Conservation (phyloP, 2,329 filamentous ascomycete genomes). For the Pestalotiopsis sp. region DNA sequence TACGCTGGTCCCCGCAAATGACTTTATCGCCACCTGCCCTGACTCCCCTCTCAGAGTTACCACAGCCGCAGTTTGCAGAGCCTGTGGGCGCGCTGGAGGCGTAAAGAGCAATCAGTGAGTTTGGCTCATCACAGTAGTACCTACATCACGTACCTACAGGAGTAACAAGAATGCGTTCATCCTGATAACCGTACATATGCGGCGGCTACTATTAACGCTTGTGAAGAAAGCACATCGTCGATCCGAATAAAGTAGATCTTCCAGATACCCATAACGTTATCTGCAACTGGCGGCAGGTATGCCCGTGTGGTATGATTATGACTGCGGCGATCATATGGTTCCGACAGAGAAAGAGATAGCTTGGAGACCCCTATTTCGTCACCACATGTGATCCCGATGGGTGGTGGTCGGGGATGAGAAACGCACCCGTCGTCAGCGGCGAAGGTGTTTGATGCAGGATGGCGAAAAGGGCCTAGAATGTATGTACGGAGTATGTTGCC, state of each 20-base stretch:
- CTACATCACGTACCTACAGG: no score
- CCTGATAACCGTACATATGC: not conserved
- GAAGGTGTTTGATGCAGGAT: not conserved
- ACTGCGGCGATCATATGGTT: not conserved
- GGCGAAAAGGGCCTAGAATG: not conserved
- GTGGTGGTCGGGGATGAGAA: not conserved
- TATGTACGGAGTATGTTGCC: not conserved
- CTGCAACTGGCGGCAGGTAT: not conserved
- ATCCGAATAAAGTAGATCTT: not conserved
- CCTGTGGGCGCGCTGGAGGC: no score
- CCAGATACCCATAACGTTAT: not conserved
- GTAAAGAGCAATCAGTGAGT: not conserved
- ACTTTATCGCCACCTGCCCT: not conserved
- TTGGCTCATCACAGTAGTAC: no score
- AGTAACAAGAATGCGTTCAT: not conserved
- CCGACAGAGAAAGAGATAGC: not conserved
- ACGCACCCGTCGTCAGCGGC: conserved; percentile 1
- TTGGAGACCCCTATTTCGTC: not conserved
- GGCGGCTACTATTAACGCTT: not conserved
- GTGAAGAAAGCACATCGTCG: not conserved
- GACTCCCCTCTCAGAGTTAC: not conserved
- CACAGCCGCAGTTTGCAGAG: not conserved
- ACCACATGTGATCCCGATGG: not conserved
- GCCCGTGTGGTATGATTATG: not conserved
- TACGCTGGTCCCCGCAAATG: not conserved